Conservation (phyloP, 768 basidiomycete genomes). For the Dioszegia crocea region DNA sequence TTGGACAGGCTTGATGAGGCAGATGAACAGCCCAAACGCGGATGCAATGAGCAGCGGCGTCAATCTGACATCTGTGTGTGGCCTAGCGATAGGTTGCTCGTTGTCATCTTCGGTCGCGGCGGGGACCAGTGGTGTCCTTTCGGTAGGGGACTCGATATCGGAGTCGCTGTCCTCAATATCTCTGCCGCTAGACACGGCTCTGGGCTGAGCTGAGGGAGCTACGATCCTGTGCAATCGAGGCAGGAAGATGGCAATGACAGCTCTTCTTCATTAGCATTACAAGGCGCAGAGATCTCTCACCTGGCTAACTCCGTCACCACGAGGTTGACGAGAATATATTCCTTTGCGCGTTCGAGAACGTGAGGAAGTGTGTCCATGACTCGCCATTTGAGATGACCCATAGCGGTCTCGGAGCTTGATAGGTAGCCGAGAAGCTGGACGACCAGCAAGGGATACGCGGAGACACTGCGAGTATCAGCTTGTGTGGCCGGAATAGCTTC, state of each 20-base stretch:
- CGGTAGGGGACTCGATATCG: slow-evolving; percentile 28
- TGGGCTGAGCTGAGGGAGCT: neutral
- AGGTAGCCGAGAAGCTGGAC: slow-evolving; percentile 26
- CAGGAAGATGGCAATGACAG: neutral
- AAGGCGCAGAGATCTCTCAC: slow-evolving; percentile 19
- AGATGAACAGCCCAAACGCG: slow-evolving; percentile 35
- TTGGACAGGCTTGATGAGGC: slow-evolving; percentile 39
- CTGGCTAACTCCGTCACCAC: slow-evolving; percentile 33
- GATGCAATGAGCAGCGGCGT: slow-evolving; percentile 31
- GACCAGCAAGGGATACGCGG: slow-evolving; percentile 37
- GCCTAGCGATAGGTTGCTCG: neutral
- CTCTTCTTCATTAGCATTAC: neutral
- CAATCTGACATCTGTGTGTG: neutral
- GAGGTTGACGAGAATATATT: slow-evolving; percentile 42
- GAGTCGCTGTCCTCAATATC: neutral
- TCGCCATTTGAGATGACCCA: slow-evolving; percentile 42
- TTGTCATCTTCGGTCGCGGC: neutral
- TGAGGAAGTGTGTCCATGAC: slow-evolving; percentile 25
- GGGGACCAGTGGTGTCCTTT: slow-evolving; percentile 38
- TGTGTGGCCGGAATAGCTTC: neutral
- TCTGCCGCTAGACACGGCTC: too few species aligned
- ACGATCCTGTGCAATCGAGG: neutral
- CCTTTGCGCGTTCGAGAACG: slow-evolving; percentile 23
- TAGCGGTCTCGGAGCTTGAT: slow-evolving; percentile 7
- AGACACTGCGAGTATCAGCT: slow-evolving; percentile 24